Evolutionary conservation across 352 stramenopile genomes (phyloP).

Genomic region (Globisporangium viniferum): DNA sequence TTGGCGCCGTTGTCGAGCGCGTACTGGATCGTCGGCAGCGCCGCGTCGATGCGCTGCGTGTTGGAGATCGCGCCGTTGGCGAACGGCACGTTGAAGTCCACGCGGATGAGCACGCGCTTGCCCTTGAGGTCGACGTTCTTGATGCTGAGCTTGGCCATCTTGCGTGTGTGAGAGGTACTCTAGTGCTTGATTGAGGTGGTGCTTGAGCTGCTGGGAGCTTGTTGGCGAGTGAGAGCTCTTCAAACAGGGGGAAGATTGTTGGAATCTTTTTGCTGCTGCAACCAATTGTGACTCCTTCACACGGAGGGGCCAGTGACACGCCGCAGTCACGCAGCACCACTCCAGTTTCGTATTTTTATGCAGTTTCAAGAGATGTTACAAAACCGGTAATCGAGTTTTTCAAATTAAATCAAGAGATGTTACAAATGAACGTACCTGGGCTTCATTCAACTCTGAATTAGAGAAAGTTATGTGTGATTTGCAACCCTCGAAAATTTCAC

Average conservation of each 20-base stretch:
- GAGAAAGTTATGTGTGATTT: too few species aligned
- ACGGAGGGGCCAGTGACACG: constrained; percentile 20
- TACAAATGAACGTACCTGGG: too few species aligned
- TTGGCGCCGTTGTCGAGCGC: constrained; percentile 97
- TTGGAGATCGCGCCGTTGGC: constrained; percentile 95
- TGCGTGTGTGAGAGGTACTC: not conserved
- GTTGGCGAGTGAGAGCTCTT: constrained; percentile 37
- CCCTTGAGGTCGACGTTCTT: constrained; percentile 93
- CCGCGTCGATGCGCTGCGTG: constrained; percentile 98
- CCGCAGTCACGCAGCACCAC: not conserved
- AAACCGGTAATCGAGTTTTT: too few species aligned
- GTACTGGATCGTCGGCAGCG: constrained; percentile 96
- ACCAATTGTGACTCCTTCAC: not conserved
- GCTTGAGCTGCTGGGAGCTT: constrained; percentile 22
- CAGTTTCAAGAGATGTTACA: too few species aligned
- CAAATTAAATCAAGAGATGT: too few species aligned
- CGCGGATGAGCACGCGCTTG: constrained; percentile 98
- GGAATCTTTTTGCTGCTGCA: not conserved
- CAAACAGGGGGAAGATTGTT: not conserved
- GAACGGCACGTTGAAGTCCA: constrained; percentile 99
- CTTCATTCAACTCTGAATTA: too few species aligned
- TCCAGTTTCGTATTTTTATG: too few species aligned
- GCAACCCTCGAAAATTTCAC: too few species aligned
- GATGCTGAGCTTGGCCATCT: constrained; percentile 87
- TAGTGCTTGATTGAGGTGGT: constrained; percentile 2